Conservation (phyloP, 202 grass and related monocot genomes). For the Carex sylvatica region DNA sequence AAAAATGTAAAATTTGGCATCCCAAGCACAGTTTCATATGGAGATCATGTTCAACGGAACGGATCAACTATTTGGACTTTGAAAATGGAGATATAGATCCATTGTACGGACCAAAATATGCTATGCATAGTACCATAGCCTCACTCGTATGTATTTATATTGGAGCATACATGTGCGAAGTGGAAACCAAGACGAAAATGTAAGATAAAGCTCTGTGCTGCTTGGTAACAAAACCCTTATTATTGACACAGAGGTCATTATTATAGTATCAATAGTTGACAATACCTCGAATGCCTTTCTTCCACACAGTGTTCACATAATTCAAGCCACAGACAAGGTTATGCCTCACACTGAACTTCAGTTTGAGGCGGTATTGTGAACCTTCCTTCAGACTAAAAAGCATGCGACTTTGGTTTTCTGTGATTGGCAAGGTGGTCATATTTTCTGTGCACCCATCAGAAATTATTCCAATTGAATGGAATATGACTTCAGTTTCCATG, state of each 20-base stretch:
- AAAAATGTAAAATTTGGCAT: no score
- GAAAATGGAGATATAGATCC: no score
- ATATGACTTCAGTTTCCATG: slow-evolving; percentile 39
- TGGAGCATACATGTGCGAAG: background rate
- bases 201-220: background rate
- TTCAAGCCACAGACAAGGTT: slow-evolving; percentile 49
- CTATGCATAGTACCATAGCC: no score
- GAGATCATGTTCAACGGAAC: no score
- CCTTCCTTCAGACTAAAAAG: slow-evolving; percentile 54
- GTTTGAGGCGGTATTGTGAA: slow-evolving; percentile 38
- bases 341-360: slow-evolving; percentile 45
- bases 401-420: slow-evolving; percentile 28
- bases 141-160: background rate
- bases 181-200: background rate
- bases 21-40: no score
- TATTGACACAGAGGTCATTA: background rate
- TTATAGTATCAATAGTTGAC: background rate
- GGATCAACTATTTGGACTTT: no score
- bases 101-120: no score
- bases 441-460: slow-evolving; percentile 32
- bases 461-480: slow-evolving; percentile 40
- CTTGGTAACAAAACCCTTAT: background rate
- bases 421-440: slow-evolving; percentile 31
- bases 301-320: slow-evolving; percentile 50
- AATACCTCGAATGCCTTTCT: slow-evolving; percentile 45